Base-by-base conservation (phyloP, 768 basidiomycete species). In the Clitopilus passeckerianus region DNA sequence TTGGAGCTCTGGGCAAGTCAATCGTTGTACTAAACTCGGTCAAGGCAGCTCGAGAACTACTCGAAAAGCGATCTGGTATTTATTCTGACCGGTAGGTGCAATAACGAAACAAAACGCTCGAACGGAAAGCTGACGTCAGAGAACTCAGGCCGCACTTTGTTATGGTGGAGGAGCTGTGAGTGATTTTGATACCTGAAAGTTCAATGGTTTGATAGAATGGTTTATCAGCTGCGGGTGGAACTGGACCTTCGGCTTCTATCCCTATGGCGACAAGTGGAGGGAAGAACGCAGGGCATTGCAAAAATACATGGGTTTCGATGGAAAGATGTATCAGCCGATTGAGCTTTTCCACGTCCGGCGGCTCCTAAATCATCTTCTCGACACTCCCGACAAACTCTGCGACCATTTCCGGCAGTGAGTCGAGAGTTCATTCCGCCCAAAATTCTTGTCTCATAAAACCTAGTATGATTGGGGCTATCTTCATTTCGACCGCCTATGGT, bases 181-280 rank as follows among this genome's bases (percentile, higher is more conserved):
- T 16, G 22, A 30, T 7, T 30, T 30, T 30, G 27, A 30, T 24
- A 53, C n/a, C 53, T 6, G 27, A 6, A 24, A 23, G 20, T 53
- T 20, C 10, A 1, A 23, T 22, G 22, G 33, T 4, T 58, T 44
- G 23, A 35, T 57, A n/a, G 44, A 7, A 30, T 41, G 52, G 50
- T 59, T 34, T 27, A 20, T 16, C 27, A 69, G 65, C 18, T 63
- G 64, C 33, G 67, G 68, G 52, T 64, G 62, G 53, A 60, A 58
- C 15, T 65, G 64, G 37, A 65, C 61, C 41, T 64, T 71, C 20
- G 46, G 63, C 8, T 64, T 70, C 56, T 57, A 68, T 30, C 67
- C 66, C 53, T 73, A 75, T 56, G 70, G 70, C 33, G 66, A 74
- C 23, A 60, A 63, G 59, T 75, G 75, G 74, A 70, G 69, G 41